A percentile compares a stretch with the other conserved stretches of the same genome.
Evolutionary conservation across 2,329 filamentous ascomycete species (phyloP).

Genomic region (Pseudogymnoascus sp.): DNA sequence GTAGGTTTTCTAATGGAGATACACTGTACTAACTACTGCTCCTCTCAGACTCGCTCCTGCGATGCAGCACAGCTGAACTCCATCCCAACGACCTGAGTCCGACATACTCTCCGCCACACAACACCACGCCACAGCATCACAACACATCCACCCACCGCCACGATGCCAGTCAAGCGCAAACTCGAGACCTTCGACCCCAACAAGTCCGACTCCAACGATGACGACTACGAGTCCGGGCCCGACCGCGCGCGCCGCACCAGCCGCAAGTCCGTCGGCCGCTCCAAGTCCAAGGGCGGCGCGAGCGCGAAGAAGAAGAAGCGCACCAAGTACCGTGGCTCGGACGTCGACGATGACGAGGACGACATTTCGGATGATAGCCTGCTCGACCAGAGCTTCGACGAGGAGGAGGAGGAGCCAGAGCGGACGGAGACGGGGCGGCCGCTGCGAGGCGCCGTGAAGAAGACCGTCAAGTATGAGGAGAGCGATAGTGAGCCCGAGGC

Average conservation of each 20-base stretch:
- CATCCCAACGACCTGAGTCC: background rate
- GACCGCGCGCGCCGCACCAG: conserved; percentile 37
- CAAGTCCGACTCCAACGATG: conserved; percentile 57
- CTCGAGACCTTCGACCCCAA: conserved; percentile 56
- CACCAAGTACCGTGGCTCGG: conserved; percentile 47
- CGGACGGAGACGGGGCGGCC: conserved; percentile 38
- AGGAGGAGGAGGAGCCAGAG: conserved; percentile 32
- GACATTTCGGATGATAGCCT: conserved; percentile 37
- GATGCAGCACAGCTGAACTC: conserved; percentile 6
- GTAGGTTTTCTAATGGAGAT: background rate
- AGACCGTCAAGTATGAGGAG: conserved; percentile 40
- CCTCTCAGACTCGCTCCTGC: background rate
- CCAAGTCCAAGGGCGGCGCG: conserved; percentile 22
- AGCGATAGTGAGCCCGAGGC: conserved; percentile 32
- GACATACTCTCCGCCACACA: background rate
- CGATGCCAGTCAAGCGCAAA: conserved; percentile 36
- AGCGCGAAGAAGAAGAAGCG: conserved; percentile 31
- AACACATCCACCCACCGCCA: background rate
- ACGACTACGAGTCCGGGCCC: conserved; percentile 52
- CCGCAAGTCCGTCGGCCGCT: conserved; percentile 29
- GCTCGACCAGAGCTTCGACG: conserved; percentile 40
- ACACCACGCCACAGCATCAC: background rate
- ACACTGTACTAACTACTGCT: background rate
- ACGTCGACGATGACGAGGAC: conserved; percentile 53
- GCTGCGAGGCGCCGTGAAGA: conserved; percentile 39